Conservation (phyloP, 2,329 filamentous ascomycete genomes). For the Phialemonium atrogriseum region DNA sequence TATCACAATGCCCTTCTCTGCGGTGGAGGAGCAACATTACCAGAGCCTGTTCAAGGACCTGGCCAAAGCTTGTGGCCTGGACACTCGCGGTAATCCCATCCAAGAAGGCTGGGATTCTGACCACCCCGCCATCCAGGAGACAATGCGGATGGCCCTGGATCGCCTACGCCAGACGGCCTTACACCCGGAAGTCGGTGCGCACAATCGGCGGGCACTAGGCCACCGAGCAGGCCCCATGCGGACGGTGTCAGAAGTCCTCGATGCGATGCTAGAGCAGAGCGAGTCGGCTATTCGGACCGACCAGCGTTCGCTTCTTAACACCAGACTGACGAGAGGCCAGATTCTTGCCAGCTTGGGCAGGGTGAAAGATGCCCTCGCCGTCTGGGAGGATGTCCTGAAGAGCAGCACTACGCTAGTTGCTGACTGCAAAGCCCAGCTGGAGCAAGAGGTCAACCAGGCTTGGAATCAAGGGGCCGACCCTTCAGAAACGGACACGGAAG, state of each 20-base stretch:
- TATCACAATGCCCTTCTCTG: conserved; percentile 82
- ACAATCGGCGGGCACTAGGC: conserved; percentile 56
- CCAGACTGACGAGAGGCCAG: conserved; percentile 64
- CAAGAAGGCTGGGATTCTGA: conserved; percentile 57
- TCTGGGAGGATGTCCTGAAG: conserved; percentile 56
- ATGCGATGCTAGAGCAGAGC: conserved; percentile 85
- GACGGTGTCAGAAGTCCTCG: conserved; percentile 78
- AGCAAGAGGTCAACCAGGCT: conserved; percentile 35
- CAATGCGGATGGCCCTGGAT: conserved; percentile 73
- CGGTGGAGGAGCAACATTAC: conserved; percentile 88
- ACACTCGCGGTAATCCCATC: conserved; percentile 54
- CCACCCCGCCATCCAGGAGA: conserved; percentile 46
- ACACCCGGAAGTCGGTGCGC: conserved; percentile 71
- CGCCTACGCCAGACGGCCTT: conserved; percentile 74
- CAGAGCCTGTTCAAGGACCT: conserved; percentile 67
- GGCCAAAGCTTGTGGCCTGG: conserved; percentile 60
- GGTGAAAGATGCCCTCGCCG: conserved; percentile 56
- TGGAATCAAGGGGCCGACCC: conserved; percentile 17
- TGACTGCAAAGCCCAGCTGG: conserved; percentile 56
- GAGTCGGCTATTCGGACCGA: conserved; percentile 58
- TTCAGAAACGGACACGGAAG: conserved; percentile 26
- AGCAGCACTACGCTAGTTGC: conserved; percentile 45
- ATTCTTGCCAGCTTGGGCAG: conserved; percentile 67
- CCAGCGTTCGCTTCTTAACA: conserved; percentile 57
- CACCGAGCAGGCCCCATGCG: conserved; percentile 59